Percentiles rank a stretch among this genome's conserved stretches.
These are phyloP conservation scores for Drechslerella dactyloides DNA, from an alignment of 2,329 filamentous ascomycete genomes.

Conservation along the genomic window DNA sequence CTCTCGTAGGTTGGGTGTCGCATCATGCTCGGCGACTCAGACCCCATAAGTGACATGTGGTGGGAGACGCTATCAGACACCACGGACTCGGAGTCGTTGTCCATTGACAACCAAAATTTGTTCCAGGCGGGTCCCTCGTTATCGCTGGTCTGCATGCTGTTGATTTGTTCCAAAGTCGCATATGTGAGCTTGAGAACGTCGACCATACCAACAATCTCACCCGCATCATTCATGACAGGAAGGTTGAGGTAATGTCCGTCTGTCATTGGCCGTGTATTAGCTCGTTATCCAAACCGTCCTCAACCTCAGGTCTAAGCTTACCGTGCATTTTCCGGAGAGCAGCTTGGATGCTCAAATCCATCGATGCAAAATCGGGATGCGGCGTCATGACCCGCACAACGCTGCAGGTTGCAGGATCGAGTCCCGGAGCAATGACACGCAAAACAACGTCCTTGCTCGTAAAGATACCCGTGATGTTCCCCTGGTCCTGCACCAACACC, in stretches of 20 bases:
- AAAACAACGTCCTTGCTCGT: slow-evolving; percentile 99
- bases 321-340: slow-evolving; percentile 99
- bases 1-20: slow-evolving; percentile 36
- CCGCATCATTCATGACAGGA: slow-evolving; percentile 95
- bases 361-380: slow-evolving; percentile 96
- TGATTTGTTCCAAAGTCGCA: slow-evolving; percentile 95
- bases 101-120: slow-evolving; percentile 97
- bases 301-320: slow-evolving; percentile 60
- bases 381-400: slow-evolving; percentile 99
- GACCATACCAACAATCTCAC: slow-evolving; percentile 99
- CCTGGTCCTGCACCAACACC: slow-evolving; percentile 93
- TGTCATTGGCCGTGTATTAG: slow-evolving; percentile 58
- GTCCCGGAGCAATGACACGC: slow-evolving; percentile 92
- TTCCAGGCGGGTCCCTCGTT: slow-evolving; percentile 98
- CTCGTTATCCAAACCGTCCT: slow-evolving; percentile 7
- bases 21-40: slow-evolving; percentile 43
- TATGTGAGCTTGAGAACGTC: slow-evolving; percentile 98
- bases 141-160: slow-evolving; percentile 87
- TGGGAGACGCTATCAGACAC: slow-evolving; percentile 77
- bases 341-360: slow-evolving; percentile 99
- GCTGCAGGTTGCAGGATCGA: slow-evolving; percentile 93
- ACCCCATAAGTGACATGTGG: slow-evolving; percentile 56
- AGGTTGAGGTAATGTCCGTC: slow-evolving; percentile 98
- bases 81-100: slow-evolving; percentile 94
- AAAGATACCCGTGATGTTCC: slow-evolving; percentile 97